These are phyloP conservation scores for Phytophthora tentaculata DNA, from an alignment of 352 stramenopile genomes.

Conservation along the genomic window DNA sequence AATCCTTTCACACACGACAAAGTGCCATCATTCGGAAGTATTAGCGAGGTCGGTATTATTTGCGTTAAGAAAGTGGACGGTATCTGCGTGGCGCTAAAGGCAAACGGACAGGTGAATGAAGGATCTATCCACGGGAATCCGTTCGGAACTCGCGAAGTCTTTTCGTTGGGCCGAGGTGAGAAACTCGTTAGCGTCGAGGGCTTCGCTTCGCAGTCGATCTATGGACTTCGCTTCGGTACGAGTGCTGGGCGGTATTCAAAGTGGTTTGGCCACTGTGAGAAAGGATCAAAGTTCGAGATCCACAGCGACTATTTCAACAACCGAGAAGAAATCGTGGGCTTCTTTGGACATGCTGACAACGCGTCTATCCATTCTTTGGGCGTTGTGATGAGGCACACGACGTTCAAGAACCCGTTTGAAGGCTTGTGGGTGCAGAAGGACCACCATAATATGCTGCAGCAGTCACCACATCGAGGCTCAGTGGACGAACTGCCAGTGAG, in stretches of 20 bases:
- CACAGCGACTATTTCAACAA: constrained; percentile 53
- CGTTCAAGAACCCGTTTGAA: constrained; percentile 80
- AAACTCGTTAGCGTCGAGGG: constrained; percentile 70
- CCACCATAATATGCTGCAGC: constrained; percentile 21
- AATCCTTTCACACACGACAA: constrained; percentile 67
- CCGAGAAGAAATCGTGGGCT: constrained; percentile 73
- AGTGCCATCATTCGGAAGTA: constrained; percentile 67
- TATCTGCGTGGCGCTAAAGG: constrained; percentile 65
- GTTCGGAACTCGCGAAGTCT: constrained; percentile 71
- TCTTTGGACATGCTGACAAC: constrained; percentile 69
- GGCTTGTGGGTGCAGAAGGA: constrained; percentile 69
- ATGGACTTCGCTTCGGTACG: constrained; percentile 69
- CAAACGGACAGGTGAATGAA: constrained; percentile 51
- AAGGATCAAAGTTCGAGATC: constrained; percentile 71
- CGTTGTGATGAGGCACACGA: constrained; percentile 68
- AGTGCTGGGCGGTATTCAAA: constrained; percentile 65
- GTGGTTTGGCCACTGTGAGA: constrained; percentile 80
- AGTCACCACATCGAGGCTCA: constrained; percentile 10
- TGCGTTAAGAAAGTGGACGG: constrained; percentile 76
- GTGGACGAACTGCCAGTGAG: constrained; percentile 44
- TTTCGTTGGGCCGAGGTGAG: constrained; percentile 59
- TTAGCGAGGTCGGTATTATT: constrained; percentile 68
- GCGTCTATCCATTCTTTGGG: constrained; percentile 74
- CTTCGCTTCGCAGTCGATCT: constrained; percentile 77
- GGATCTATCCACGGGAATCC: constrained; percentile 68